These are phyloP conservation scores for Xylaria flabelliformis DNA, from an alignment of 495 filamentous ascomycete genomes.

Conservation along the genomic window DNA sequence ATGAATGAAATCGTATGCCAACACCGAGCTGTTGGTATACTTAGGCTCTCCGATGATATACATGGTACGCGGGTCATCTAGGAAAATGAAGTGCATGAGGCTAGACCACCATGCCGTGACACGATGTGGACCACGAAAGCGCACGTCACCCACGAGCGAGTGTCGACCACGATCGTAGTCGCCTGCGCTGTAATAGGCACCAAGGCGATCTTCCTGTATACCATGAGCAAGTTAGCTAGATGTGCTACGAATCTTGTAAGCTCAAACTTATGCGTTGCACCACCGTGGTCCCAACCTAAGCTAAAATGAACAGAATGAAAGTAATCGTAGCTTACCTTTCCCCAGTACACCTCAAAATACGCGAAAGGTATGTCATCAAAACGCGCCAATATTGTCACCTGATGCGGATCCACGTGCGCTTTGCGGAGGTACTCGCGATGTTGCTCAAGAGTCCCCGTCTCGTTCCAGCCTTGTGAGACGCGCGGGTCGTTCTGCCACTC, in stretches of 20 bases:
- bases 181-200: conserved; percentile 67
- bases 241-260: background rate
- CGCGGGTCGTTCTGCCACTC: conserved; percentile 74
- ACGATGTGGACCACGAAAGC: conserved; percentile 67
- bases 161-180: conserved; percentile 73
- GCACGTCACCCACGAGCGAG: conserved; percentile 69
- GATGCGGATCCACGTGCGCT: conserved; percentile 67
- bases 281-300: too few relatives aligned
- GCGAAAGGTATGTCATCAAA: conserved; percentile 68
- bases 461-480: conserved; percentile 72
- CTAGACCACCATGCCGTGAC: conserved; percentile 73
- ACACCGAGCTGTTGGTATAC: conserved; percentile 62
- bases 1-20: conserved; percentile 70
- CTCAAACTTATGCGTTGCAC: background rate
- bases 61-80: conserved; percentile 70
- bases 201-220: conserved; percentile 67
- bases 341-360: conserved; percentile 77
- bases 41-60: conserved; percentile 71
- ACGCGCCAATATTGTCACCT: conserved; percentile 64
- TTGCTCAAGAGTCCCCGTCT: conserved; percentile 67
- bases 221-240: background rate
- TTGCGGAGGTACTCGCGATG: conserved; percentile 66
- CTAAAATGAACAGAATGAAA: background rate
- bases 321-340: conserved; percentile 55
- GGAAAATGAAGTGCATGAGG: conserved; percentile 72